phyloP scores from a whole-genome alignment of 2,329 filamentous ascomycete genomes.

The Stachybotrys chlorohalonatus region DNA sequence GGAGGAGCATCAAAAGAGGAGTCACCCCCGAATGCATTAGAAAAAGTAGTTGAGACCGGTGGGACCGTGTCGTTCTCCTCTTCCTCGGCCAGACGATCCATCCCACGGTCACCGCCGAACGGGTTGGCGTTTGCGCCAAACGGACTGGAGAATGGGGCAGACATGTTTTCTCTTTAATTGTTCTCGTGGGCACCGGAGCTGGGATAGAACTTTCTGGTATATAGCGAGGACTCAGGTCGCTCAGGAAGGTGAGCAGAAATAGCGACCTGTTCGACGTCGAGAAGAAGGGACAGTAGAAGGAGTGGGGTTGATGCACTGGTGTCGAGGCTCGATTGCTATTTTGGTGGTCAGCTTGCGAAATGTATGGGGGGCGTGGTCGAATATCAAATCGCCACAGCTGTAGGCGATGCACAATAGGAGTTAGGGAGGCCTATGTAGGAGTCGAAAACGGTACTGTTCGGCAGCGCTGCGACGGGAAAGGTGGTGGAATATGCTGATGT shows the following conservation, averaged over 20 bases:
- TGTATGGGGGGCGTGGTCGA: neutral
- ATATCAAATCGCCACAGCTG: neutral
- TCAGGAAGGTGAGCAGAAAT: neutral
- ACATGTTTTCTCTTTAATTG: constrained; percentile 38
- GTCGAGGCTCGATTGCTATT: neutral
- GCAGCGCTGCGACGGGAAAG: neutral
- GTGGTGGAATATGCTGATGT: neutral
- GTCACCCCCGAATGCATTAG: constrained; percentile 45
- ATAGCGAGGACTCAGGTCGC: neutral
- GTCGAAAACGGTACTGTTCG: neutral
- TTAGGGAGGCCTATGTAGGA: neutral
- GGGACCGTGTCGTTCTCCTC: constrained; percentile 70
- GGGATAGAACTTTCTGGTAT: neutral
- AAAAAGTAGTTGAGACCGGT: constrained; percentile 33
- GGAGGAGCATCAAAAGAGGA: constrained; percentile 36
- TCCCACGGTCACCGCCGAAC: constrained; percentile 46
- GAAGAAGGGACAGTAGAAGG: neutral
- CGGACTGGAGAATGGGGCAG: constrained; percentile 69
- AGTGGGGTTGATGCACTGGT: neutral
- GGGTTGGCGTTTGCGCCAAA: constrained; percentile 62
- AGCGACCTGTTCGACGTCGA: neutral
- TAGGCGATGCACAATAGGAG: neutral
- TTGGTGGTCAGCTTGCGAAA: neutral
- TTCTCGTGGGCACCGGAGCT: neutral
- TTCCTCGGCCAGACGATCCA: constrained; percentile 63